Conservation (phyloP, 345 rosid genomes). For the Turritis glabra region DNA sequence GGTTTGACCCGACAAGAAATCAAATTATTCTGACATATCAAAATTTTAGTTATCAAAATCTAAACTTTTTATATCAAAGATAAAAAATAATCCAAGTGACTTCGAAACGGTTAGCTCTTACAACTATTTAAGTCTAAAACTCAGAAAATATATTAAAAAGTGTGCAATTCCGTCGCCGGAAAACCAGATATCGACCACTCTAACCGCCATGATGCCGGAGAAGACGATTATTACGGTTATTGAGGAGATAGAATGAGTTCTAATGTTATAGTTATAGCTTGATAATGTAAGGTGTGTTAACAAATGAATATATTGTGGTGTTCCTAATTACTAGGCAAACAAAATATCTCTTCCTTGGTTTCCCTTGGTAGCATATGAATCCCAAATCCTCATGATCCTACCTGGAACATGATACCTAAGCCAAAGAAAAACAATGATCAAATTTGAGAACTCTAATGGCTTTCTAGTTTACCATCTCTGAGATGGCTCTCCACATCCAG, state of each 20-base stretch:
- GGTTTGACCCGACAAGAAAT: background rate
- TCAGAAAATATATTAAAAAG: background rate
- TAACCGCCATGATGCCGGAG: background rate
- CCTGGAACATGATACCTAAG: constrained; percentile 86
- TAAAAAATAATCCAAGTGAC: constrained; percentile 14
- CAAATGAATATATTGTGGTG: constrained; percentile 1
- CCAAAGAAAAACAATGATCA: background rate
- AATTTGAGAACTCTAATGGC: background rate
- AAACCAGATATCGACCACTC: constrained; percentile 17
- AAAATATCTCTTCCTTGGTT: constrained; percentile 25
- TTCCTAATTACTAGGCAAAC: too few species aligned
- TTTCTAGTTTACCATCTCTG: constrained; percentile 76
- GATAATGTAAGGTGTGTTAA: constrained; percentile 5
- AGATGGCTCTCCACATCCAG: constrained; percentile 90
- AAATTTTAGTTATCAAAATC: background rate
- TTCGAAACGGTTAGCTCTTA: constrained; percentile 25
- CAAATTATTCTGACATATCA: background rate
- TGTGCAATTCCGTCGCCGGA: constrained; percentile 4
- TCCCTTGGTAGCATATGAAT: background rate
- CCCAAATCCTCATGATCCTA: constrained; percentile 57
- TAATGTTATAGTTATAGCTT: constrained; percentile 5
- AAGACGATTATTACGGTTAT: constrained; percentile 50
- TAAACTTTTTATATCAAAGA: constrained; percentile 6
- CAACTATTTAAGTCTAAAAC: constrained; percentile 30
- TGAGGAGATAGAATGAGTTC: constrained; percentile 55